Evolutionary conservation across 139 green algal genomes (phyloP).

Genomic region (Coccomyxa sp.): DNA sequence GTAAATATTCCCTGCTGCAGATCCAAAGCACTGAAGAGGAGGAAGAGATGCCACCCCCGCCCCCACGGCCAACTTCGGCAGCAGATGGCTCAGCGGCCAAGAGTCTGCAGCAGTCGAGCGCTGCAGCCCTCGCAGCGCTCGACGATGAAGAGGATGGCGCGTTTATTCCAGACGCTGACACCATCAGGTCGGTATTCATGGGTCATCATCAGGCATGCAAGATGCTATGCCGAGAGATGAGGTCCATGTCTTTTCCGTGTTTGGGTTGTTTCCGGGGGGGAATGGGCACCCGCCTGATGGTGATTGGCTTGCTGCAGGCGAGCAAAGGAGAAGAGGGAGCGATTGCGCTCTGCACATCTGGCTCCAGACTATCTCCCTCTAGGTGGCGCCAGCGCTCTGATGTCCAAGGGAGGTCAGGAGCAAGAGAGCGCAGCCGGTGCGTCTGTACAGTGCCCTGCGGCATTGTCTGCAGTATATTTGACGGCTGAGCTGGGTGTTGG

Average conservation of each 20-base stretch:
- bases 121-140: slow-evolving; percentile 1
- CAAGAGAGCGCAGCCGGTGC: slow-evolving; percentile 8
- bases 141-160: slow-evolving; percentile 35
- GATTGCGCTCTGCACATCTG: slow-evolving; percentile 57
- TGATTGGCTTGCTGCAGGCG: slow-evolving; percentile 22
- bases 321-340: slow-evolving; percentile 72
- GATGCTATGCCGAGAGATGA: too few relatives aligned
- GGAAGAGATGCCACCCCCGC: slow-evolving; percentile 34
- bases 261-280: too few relatives aligned
- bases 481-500: too few relatives aligned
- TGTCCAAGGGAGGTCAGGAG: slow-evolving; percentile 11
- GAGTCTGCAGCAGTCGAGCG: not conserved
- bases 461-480: not conserved
- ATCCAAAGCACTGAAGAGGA: slow-evolving; percentile 1
- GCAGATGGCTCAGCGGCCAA: slow-evolving; percentile 1
- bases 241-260: too few relatives aligned
- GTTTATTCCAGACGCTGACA: slow-evolving; percentile 54
- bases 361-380: slow-evolving; percentile 75
- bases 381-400: slow-evolving; percentile 8
- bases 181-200: slow-evolving; percentile 39
- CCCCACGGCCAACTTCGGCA: slow-evolving; percentile 19
- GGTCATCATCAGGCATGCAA: too few relatives aligned
- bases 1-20: not conserved
- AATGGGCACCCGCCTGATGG: too few relatives aligned
- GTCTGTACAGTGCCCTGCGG: not conserved